phyloP scores from a whole-genome alignment of 352 stramenopile genomes.

The Blastocystis sp. region DNA sequence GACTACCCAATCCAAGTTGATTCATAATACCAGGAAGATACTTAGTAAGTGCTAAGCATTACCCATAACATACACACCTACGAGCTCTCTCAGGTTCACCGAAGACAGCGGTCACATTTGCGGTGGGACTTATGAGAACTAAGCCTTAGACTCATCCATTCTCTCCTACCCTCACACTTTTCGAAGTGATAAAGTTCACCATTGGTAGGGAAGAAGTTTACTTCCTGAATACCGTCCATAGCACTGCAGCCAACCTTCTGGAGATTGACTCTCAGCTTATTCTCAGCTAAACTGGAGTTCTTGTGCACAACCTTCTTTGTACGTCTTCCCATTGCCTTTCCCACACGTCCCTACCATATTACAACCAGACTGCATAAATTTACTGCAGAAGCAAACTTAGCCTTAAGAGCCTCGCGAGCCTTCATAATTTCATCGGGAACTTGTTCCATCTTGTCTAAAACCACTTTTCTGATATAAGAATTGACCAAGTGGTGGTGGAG shows the following conservation, averaged over 20 bases:
- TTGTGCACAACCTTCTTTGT: constrained; percentile 82
- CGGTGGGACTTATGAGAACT: constrained; percentile 77
- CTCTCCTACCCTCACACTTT: constrained; percentile 73
- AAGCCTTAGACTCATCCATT: background rate
- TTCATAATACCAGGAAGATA: constrained; percentile 91
- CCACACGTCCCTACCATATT: constrained; percentile 72
- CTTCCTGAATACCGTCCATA: constrained; percentile 79
- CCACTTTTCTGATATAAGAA: constrained; percentile 50
- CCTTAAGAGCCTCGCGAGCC: constrained; percentile 45
- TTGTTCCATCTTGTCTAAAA: background rate
- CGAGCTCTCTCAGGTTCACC: constrained; percentile 72
- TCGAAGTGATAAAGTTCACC: constrained; percentile 81
- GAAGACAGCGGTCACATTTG: constrained; percentile 75
- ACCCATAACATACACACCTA: background rate
- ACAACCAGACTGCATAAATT: background rate
- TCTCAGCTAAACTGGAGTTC: constrained; percentile 74
- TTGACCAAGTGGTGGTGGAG: background rate
- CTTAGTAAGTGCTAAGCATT: background rate
- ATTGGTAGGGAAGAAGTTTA: constrained; percentile 83
- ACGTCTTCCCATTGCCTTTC: constrained; percentile 79
- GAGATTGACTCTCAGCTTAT: constrained; percentile 79
- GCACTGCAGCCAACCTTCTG: constrained; percentile 79
- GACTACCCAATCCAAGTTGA: constrained; percentile 92
- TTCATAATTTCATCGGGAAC: constrained; percentile 54
- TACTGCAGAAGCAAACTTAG: constrained; percentile 33